phyloP scores from a whole-genome alignment of 148 eudicot species.

The Fagopyrum esculentum region DNA sequence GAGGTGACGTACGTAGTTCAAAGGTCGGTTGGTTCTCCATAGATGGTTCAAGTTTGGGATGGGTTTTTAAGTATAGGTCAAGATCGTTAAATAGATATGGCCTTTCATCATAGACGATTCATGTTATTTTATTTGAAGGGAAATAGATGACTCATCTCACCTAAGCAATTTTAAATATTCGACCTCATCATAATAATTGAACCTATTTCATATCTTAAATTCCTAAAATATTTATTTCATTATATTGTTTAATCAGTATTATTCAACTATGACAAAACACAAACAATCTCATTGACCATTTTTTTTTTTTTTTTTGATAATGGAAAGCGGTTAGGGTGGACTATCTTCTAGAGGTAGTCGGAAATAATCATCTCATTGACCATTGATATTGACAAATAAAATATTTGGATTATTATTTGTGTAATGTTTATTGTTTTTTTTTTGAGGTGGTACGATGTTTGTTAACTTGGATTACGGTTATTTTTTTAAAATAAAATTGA shows the following conservation, averaged over 20 bases:
- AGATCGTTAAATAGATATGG: constrained; percentile 4
- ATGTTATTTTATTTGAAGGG: neutral
- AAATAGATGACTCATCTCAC: neutral
- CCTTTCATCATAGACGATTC: neutral
- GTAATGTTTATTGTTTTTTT: no score
- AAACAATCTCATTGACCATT: neutral
- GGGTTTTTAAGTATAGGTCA: neutral
- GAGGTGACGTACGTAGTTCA: neutral
- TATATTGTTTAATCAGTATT: no score
- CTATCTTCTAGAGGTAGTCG: no score
- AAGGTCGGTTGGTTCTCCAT: neutral
- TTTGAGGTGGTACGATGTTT: no score
- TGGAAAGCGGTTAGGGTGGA: no score
- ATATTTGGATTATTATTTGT: neutral
- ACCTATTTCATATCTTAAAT: neutral
- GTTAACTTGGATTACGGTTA: no score
- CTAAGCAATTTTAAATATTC: neutral
- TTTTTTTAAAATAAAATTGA: no score
- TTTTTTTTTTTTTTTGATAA: no score
- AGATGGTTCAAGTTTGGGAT: neutral
- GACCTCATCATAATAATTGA: neutral
- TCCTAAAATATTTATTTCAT: neutral
- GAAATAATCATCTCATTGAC: neutral
- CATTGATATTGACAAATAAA: neutral
- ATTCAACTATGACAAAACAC: neutral